Evolutionary conservation across 1,284 basidiomycete genomes (phyloP), one percentile per base, ranked within the genome.

Genomic region (Cryptococcus amylolentus): DNA sequence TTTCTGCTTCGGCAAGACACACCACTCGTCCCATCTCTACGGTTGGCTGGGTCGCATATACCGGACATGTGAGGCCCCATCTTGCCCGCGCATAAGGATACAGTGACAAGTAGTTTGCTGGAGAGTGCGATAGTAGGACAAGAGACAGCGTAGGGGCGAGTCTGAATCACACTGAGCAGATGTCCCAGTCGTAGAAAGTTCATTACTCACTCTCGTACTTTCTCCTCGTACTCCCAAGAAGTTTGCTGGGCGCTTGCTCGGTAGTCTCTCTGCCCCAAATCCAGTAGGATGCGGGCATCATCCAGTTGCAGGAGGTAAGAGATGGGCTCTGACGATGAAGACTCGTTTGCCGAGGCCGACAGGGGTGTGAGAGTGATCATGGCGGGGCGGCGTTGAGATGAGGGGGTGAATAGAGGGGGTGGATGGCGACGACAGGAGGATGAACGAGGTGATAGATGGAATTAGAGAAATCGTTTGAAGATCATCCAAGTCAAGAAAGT

Each of bases 361-460:
- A 94, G 80, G 2, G 91, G 88, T n/a, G 88, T 91, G 75, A 95
- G 91, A 37, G 89, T 93, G 78, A 95, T 91, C 91, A 94, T 94
- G 20, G 14, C 49, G 51, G 42, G 41, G 7, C 18, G 4, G 6
- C 8, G 28, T 37, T 10, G 5, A 5, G 42, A 18, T 12, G 2
- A 4, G 12, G 42, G 12, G 9, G 20, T 23, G 23, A 35, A 14
- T 27, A 23, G 49, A 13, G 49, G 35, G 8, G 20, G 49, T 14
- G 48, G 3, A n/a, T 47, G 26, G 27, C 1, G 16, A 8, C 40
- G 14, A 39, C 39, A 13, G 37, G 10, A 5, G 12, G 9, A 39
- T 44, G 10, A 10, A 26, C 16, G 49, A 12, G 20, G 28, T 13
- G 26, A 48, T 16, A 35, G 26, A 48, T 28, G 18, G 46, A 31